Base-by-base conservation (phyloP, 495 filamentous ascomycete species). In the Physcia stellaris region DNA sequence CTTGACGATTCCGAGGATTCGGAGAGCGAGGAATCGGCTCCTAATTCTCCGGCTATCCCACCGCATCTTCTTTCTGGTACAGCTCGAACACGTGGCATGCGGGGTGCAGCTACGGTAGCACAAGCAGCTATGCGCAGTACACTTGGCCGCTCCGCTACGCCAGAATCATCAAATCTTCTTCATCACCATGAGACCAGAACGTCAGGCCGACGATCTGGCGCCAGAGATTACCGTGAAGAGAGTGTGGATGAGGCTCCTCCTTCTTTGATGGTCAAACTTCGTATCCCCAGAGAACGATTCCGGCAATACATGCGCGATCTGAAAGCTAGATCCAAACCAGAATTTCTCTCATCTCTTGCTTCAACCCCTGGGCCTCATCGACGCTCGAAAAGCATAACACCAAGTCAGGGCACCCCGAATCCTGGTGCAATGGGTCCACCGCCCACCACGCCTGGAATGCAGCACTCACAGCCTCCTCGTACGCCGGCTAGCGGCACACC, bases 1-100 rank as follows among this genome's bases (percentile, higher is more conserved):
- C 76, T 76, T 32, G 86, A 90, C 34, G 73, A 92, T 15, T 90
- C 86, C 0, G 87, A 93, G 23, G 84, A 85, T 0, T 83, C 85
- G 31, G 83, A 88, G 32, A 85, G 80, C 48, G 85, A 90, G 40
- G 84, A 90, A 33, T 92, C 86, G 2, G 75, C 72, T 9, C 79
- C 84, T 12, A 86, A 86, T 35, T 94, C 87, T 13, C 87, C 88
- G 9, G 86, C 84, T 39, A 73, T 80, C 42, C 64, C 68, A 5
- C 52, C 65, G 24, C 67, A 80, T 40, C 68, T 84, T 35, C 61
- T 80, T 9, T 66, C 78, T 42, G 85, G 84, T 17, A 92, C 85
- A 11, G 77, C 84, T 22, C 73, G 86, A 43, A 92, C 83, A n/a
- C 67, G 86, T 56, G 79, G 79, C 15, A 86, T 94, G 75, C 75